Evolutionary conservation across 2,329 filamentous ascomycete genomes (phyloP).

Genomic region (Pseudocercospora ulei): DNA sequence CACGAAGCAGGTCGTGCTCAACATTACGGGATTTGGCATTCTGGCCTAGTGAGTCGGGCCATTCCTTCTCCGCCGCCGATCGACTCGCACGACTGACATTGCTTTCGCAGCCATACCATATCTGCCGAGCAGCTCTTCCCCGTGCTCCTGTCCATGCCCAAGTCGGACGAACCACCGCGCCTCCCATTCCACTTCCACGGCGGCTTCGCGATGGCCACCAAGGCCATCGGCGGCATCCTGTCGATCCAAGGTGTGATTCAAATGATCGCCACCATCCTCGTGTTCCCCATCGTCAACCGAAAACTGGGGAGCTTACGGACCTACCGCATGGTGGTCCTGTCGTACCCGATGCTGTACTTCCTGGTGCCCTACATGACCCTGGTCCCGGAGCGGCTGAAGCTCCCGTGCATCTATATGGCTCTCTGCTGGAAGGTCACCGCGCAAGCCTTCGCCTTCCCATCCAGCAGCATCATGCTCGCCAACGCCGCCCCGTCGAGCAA

Average conservation of each 20-base stretch:
- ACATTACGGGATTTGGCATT: conserved; percentile 83
- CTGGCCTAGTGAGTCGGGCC: conserved; percentile 71
- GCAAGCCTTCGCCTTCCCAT: conserved; percentile 81
- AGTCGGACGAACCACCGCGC: conserved; percentile 42
- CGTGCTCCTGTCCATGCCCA: conserved; percentile 70
- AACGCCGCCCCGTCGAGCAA: conserved; percentile 77
- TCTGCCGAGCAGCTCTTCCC: conserved; percentile 91
- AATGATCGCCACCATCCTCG: conserved; percentile 70
- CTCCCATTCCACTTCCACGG: conserved; percentile 84
- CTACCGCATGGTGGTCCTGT: conserved; percentile 69
- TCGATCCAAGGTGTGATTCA: conserved; percentile 84
- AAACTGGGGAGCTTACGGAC: conserved; percentile 68
- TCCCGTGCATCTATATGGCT: conserved; percentile 64
- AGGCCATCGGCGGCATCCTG: conserved; percentile 77
- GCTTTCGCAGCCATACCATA: conserved; percentile 68
- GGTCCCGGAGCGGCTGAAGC: conserved; percentile 60
- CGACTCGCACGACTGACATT: conserved; percentile 5
- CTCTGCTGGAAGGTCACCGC: conserved; percentile 90
- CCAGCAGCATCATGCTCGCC: conserved; percentile 76
- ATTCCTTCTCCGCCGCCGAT: conserved; percentile 8
- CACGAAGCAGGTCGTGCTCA: conserved; percentile 72
- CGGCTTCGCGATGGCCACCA: conserved; percentile 73
- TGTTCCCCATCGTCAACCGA: conserved; percentile 70
- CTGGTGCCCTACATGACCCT: conserved; percentile 81
- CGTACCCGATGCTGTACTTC: conserved; percentile 82